Conservation (phyloP, 2,329 filamentous ascomycete genomes). For the Cercospora zeae-maydis region DNA sequence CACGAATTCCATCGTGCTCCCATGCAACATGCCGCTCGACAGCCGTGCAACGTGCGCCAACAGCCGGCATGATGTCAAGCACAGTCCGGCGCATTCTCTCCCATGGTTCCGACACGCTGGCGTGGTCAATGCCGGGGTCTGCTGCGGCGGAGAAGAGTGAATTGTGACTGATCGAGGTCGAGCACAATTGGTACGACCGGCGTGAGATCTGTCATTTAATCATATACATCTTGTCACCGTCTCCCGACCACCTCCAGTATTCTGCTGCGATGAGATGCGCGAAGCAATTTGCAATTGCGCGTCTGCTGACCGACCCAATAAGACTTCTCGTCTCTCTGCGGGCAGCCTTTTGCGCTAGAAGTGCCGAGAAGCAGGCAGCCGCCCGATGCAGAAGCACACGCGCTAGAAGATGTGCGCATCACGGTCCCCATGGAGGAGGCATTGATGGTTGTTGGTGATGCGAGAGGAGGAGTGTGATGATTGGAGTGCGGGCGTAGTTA, state of each 20-base stretch:
- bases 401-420: not conserved
- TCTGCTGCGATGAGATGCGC: not conserved
- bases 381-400: not conserved
- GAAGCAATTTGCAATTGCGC: conserved; percentile 3
- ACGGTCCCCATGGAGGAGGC: not conserved
- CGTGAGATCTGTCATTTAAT: not conserved
- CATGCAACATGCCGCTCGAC: not conserved
- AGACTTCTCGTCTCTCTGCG: not conserved
- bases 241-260: not conserved
- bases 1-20: not conserved
- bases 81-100: not conserved
- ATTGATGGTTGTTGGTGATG: not conserved
- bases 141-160: not conserved
- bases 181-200: not conserved
- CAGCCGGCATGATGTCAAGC: not conserved
- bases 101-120: not conserved
- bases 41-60: conserved; percentile 1
- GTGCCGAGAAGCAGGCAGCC: not conserved
- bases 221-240: not conserved
- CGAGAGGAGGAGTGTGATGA: not conserved
- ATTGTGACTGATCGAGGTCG: not conserved
- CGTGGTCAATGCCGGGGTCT: not conserved
- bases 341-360: not conserved
- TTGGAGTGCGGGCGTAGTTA: not conserved
- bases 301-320: not conserved